These are phyloP conservation scores for Odontarrhena argentea DNA, from an alignment of 345 rosid species.

Conservation along the genomic window DNA sequence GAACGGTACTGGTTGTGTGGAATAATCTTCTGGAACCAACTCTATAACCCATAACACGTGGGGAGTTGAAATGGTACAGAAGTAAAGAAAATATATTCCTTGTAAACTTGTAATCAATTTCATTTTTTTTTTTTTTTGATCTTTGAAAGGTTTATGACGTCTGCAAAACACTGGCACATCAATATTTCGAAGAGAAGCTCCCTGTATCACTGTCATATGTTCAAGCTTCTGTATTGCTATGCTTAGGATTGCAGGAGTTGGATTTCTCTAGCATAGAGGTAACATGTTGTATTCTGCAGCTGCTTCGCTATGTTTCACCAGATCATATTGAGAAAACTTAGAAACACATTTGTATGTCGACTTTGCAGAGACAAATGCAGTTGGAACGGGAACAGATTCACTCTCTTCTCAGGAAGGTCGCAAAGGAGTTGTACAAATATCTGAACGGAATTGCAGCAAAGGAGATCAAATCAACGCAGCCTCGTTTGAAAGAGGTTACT, in stretches of 20 bases:
- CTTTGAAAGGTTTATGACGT: conserved; percentile 63
- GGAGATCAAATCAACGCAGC: conserved; percentile 56
- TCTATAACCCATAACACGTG: not conserved
- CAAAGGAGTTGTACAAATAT: conserved; percentile 64
- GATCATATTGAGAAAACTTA: conserved; percentile 8
- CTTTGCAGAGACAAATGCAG: conserved; percentile 79
- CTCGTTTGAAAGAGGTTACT: conserved; percentile 71
- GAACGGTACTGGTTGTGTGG: not conserved
- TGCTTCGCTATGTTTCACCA: conserved; percentile 18
- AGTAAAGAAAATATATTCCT: not conserved
- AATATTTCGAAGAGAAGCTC: conserved; percentile 79
- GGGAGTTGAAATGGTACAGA: not conserved
- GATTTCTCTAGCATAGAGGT: conserved; percentile 72
- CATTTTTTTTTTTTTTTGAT: conserved; percentile 22
- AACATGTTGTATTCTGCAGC: conserved; percentile 32
- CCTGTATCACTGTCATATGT: conserved; percentile 70
- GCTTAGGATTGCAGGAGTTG: conserved; percentile 79
- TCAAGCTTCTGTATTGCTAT: conserved; percentile 79
- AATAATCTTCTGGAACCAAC: not conserved
- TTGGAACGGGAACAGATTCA: conserved; percentile 71
- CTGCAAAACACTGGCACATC: conserved; percentile 68
- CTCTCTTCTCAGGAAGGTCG: conserved; percentile 61
- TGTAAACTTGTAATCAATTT: conserved; percentile 18
- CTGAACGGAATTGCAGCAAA: conserved; percentile 57
- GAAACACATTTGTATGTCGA: conserved; percentile 19